These are phyloP conservation scores for Torulaspora gathmanii DNA, from an alignment of 805 yeast species.

Conservation along the genomic window DNA sequence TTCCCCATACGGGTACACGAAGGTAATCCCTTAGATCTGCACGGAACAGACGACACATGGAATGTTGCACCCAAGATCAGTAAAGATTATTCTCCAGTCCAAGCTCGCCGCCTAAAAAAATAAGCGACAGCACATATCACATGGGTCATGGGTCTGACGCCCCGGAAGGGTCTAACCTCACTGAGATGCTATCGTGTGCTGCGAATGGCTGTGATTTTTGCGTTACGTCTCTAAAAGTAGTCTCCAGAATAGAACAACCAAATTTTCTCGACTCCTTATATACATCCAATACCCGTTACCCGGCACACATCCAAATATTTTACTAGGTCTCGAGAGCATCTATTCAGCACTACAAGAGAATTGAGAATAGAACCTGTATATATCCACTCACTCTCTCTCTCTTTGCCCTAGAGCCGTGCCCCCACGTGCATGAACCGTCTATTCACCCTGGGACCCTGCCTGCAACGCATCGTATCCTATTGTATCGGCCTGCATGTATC, in stretches of 20 bases:
- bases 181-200: slow-evolving; percentile 56
- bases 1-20: slow-evolving; percentile 72
- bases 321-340: background rate
- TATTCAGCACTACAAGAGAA: background rate
- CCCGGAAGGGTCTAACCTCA: slow-evolving; percentile 62
- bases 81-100: slow-evolving; percentile 57
- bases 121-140: slow-evolving; percentile 43
- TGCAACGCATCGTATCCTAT: background rate
- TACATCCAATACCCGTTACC: slow-evolving; percentile 6
- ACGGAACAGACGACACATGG: slow-evolving; percentile 47
- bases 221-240: slow-evolving; percentile 40
- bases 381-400: no score
- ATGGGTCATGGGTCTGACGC: slow-evolving; percentile 69
- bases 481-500: background rate
- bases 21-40: slow-evolving; percentile 61
- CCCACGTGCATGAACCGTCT: background rate
- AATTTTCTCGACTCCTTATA: slow-evolving; percentile 3
- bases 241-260: background rate
- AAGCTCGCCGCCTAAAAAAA: slow-evolving; percentile 30
- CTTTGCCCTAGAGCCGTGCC: background rate
- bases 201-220: slow-evolving; percentile 62
- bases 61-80: slow-evolving; percentile 73
- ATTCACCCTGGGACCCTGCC: no score
- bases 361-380: background rate
- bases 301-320: background rate